phyloP scores from a whole-genome alignment of 129 eudicot genomes.

The Flaveria linearis region DNA sequence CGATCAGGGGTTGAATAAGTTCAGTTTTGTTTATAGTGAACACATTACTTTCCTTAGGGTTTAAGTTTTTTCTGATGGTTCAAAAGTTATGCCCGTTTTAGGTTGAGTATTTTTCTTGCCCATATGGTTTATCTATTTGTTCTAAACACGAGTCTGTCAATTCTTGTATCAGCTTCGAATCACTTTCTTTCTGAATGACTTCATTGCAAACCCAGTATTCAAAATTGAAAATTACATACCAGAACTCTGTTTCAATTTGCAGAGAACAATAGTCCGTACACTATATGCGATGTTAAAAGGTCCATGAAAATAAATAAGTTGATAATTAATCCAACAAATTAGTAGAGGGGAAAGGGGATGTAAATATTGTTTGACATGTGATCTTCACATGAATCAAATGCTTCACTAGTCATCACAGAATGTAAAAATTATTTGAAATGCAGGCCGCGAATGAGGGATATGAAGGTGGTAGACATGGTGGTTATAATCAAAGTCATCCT shows the following conservation, averaged over 20 bases:
- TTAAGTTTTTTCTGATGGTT: background rate
- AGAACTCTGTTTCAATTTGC: background rate
- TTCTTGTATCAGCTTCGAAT: background rate
- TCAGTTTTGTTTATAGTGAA: background rate
- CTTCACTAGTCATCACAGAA: background rate
- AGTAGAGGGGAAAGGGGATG: no score
- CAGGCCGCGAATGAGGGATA: slow-evolving; percentile 45
- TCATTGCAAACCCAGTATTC: no score
- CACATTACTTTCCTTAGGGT: slow-evolving; percentile 2
- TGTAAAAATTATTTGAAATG: slow-evolving; percentile 5
- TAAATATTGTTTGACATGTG: no score
- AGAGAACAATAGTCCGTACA: background rate
- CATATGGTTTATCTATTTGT: background rate
- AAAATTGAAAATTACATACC: no score
- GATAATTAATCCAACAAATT: no score
- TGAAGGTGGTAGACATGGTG: slow-evolving; percentile 37
- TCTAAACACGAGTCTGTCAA: background rate
- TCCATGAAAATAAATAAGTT: background rate
- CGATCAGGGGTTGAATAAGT: background rate
- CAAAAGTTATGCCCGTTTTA: background rate
- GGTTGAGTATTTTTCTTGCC: background rate
- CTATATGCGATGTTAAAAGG: background rate
- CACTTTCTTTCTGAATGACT: background rate
- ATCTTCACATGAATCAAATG: no score
- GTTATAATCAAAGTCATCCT: slow-evolving; percentile 32